Conservation (phyloP, 345 rosid genomes). For the Gossypium ekmanianum region DNA sequence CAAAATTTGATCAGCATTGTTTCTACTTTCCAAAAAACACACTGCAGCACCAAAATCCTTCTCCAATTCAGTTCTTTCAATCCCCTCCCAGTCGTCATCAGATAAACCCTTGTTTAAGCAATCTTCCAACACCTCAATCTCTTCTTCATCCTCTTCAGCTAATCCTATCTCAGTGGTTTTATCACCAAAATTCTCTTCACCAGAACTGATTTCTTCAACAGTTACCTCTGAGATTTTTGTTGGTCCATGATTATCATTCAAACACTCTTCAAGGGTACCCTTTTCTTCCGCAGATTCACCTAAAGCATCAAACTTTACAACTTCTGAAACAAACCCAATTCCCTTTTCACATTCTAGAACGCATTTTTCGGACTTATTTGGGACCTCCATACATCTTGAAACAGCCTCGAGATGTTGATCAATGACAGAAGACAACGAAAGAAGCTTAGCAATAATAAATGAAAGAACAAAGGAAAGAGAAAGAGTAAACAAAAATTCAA, state of each 20-base stretch:
- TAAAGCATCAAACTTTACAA: slow-evolving; percentile 15
- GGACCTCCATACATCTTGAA: not conserved
- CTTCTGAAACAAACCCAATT: slow-evolving; percentile 23
- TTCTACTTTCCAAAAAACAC: slow-evolving; percentile 27
- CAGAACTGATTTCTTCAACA: not conserved
- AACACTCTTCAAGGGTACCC: not conserved
- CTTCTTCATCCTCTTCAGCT: slow-evolving; percentile 14
- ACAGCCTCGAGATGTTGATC: slow-evolving; percentile 5
- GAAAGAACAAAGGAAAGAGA: slow-evolving; percentile 22
- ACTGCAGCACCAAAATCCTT: slow-evolving; percentile 42
- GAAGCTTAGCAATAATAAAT: slow-evolving; percentile 23
- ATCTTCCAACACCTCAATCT: slow-evolving; percentile 19
- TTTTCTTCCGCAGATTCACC: slow-evolving; percentile 4
- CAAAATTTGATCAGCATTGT: slow-evolving; percentile 23
- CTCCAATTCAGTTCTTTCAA: slow-evolving; percentile 43
- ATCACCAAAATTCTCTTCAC: not conserved
- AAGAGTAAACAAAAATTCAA: slow-evolving; percentile 21
- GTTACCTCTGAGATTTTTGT: not conserved
- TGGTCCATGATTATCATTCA: slow-evolving; percentile 5
- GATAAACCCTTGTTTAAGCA: slow-evolving; percentile 11
- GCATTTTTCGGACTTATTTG: not conserved
- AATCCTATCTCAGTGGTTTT: not conserved
- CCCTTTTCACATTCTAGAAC: slow-evolving; percentile 8
- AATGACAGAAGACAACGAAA: slow-evolving; percentile 11
- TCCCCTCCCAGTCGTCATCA: slow-evolving; percentile 54